These are phyloP conservation scores for Talaromyces sp. DNA, from an alignment of 2,329 filamentous ascomycete genomes.

Conservation along the genomic window DNA sequence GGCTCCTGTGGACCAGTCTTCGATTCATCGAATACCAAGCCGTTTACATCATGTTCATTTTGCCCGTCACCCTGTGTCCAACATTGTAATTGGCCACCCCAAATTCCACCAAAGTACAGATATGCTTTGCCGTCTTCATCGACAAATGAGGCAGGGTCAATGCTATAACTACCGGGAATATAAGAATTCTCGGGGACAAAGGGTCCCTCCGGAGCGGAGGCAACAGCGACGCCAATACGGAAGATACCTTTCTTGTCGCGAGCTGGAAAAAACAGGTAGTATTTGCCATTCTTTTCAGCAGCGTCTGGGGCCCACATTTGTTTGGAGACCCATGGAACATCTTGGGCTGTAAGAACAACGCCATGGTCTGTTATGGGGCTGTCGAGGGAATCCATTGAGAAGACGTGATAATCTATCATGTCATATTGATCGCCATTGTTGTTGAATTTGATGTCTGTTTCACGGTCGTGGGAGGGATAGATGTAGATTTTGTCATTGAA, in stretches of 20 bases:
- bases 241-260: constrained; percentile 71
- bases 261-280: constrained; percentile 78
- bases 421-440: constrained; percentile 86
- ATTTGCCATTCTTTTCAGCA: constrained; percentile 68
- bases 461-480: constrained; percentile 79
- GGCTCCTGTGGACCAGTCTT: constrained; percentile 64
- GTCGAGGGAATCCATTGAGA: constrained; percentile 62
- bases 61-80: constrained; percentile 47
- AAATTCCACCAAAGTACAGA: constrained; percentile 77
- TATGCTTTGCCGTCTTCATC: constrained; percentile 68
- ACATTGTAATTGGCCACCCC: constrained; percentile 80
- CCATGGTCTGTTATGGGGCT: constrained; percentile 71
- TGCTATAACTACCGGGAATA: constrained; percentile 72
- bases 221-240: constrained; percentile 71
- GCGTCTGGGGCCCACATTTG: constrained; percentile 83
- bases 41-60: constrained; percentile 24
- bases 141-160: constrained; percentile 76
- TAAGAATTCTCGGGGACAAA: constrained; percentile 67
- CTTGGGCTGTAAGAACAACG: constrained; percentile 64
- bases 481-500: constrained; percentile 76
- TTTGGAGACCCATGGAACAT: constrained; percentile 76
- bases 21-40: constrained; percentile 56
- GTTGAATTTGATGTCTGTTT: constrained; percentile 74
- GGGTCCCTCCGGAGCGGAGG: constrained; percentile 67
- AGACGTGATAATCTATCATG: constrained; percentile 83